Percentiles rank a stretch among this genome's conserved stretches.
Evolutionary conservation across 352 stramenopile species (phyloP).

Genomic region (Peronosclerospora sorghi): DNA sequence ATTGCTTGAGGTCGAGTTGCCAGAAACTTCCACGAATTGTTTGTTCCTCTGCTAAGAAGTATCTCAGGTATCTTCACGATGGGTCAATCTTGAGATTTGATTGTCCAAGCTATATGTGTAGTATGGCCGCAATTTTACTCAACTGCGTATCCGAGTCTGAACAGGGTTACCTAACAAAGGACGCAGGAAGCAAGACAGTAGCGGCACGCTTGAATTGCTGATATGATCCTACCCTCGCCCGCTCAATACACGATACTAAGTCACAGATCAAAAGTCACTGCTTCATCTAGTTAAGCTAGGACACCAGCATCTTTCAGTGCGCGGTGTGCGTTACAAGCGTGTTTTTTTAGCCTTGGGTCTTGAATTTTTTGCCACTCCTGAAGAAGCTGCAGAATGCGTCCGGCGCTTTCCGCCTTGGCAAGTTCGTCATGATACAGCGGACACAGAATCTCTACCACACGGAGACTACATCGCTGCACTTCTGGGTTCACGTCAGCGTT

Average conservation of each 20-base stretch:
- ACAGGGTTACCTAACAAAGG: too few relatives aligned
- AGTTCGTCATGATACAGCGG: conserved; percentile 75
- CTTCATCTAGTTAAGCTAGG: conserved; percentile 38
- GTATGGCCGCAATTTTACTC: too few relatives aligned
- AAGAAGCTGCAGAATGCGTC: conserved; percentile 50
- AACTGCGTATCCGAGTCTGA: too few relatives aligned
- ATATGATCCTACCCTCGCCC: conserved; percentile 5
- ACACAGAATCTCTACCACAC: conserved; percentile 79
- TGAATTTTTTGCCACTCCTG: conserved; percentile 76
- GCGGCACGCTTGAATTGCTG: background rate
- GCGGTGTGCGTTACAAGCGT: conserved; percentile 68
- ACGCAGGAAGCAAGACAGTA: too few relatives aligned
- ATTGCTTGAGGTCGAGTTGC: conserved; percentile 2
- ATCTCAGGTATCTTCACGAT: too few relatives aligned
- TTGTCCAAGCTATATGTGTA: too few relatives aligned
- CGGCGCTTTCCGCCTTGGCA: conserved; percentile 46
- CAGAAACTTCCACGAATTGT: background rate
- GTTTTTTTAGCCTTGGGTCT: conserved; percentile 77
- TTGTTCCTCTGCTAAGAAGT: too few relatives aligned
- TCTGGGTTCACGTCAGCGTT: conserved; percentile 50
- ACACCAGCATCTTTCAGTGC: conserved; percentile 70
- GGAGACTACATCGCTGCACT: conserved; percentile 75
- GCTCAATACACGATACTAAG: conserved; percentile 2
- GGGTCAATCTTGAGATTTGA: too few relatives aligned
- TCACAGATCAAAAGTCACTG: too few relatives aligned